These are phyloP conservation scores for Xylaria multiplex DNA, from an alignment of 2,329 filamentous ascomycete species.

Conservation along the genomic window DNA sequence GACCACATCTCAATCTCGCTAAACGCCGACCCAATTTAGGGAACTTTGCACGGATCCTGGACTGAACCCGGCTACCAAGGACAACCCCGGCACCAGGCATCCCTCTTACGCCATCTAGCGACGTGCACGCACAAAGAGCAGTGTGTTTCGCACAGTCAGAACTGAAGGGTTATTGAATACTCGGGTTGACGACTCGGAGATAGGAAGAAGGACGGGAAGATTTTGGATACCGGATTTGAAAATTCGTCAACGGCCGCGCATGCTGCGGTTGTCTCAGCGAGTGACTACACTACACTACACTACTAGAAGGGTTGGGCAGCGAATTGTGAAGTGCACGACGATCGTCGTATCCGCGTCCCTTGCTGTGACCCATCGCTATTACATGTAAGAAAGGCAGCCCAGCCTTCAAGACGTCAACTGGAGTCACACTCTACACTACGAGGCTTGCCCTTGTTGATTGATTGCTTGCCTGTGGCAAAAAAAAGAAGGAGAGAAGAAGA, in stretches of 20 bases:
- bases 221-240: conserved; percentile 5
- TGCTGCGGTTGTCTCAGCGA: conserved; percentile 4
- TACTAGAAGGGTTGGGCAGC: conserved; percentile 9
- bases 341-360: conserved; percentile 29
- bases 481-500: background rate
- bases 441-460: conserved; percentile 7
- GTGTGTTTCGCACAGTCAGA: conserved; percentile 23
- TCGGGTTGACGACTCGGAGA: background rate
- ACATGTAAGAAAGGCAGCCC: too few species aligned
- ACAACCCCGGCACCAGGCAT: conserved; percentile 28
- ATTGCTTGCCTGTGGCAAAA: conserved; percentile 28
- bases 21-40: conserved; percentile 38
- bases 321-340: conserved; percentile 19
- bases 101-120: conserved; percentile 9
- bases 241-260: conserved; percentile 1
- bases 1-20: conserved; percentile 41
- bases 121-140: background rate
- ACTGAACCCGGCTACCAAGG: conserved; percentile 20
- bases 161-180: background rate
- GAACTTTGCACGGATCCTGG: conserved; percentile 29
- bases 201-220: background rate
- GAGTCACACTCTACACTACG: background rate
- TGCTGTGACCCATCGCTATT: conserved; percentile 11
- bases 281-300: background rate
- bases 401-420: background rate